A percentile compares a stretch with the other conserved stretches of the same genome.
These are phyloP conservation scores for Solanum medicagineum DNA, from an alignment of 257 asterid genomes.

Conservation along the genomic window DNA sequence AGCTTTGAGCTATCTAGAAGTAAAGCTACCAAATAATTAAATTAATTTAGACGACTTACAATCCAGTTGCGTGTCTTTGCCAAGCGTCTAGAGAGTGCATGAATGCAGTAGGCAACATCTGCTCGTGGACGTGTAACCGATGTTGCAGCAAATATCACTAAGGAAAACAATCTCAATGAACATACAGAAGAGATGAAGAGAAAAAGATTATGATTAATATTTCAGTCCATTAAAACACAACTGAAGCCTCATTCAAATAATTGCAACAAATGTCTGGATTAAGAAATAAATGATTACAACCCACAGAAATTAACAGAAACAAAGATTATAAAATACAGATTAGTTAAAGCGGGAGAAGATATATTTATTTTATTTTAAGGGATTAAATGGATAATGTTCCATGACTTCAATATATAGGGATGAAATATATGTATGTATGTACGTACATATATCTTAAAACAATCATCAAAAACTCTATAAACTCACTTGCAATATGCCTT, in stretches of 20 bases:
- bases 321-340: background rate
- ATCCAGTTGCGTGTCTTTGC: conserved; percentile 71
- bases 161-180: background rate
- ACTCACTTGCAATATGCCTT: conserved; percentile 83
- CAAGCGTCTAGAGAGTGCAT: conserved; percentile 68
- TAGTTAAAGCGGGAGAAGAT: background rate
- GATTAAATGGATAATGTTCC: background rate
- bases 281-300: background rate
- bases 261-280: background rate
- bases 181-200: background rate
- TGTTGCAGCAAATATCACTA: conserved; percentile 61
- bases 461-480: background rate
- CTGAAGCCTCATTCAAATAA: background rate
- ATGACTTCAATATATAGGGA: background rate
- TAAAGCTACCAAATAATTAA: background rate
- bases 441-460: background rate
- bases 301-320: background rate
- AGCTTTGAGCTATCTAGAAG: background rate
- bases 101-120: conserved; percentile 86
- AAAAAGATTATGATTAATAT: background rate
- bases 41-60: conserved; percentile 20
- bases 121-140: conserved; percentile 69
- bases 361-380: background rate
- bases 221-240: background rate
- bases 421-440: background rate